Evolutionary conservation across 805 yeast genomes (phyloP).

Genomic region (Pichia exigua): DNA sequence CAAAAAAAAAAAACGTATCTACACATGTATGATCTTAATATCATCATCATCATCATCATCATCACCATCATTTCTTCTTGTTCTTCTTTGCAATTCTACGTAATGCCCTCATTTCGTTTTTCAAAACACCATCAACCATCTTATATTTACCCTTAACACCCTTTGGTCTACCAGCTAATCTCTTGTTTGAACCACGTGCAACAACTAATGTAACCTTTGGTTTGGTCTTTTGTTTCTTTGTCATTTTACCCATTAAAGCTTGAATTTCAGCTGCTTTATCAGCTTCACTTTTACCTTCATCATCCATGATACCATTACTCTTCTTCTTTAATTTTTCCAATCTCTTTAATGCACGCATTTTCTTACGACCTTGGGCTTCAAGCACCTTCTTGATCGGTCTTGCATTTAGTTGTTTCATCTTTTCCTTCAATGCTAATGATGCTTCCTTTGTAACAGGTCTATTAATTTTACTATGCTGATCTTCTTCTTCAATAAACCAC

Average conservation of each 20-base stretch:
- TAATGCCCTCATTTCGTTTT: slow-evolving; percentile 94
- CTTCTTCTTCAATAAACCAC: slow-evolving; percentile 97
- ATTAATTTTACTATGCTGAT: slow-evolving; percentile 71
- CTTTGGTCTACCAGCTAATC: slow-evolving; percentile 89
- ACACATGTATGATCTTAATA: too few relatives aligned
- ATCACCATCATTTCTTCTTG: slow-evolving; percentile 38
- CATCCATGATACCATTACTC: slow-evolving; percentile 85
- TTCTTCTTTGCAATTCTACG: slow-evolving; percentile 83
- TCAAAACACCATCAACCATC: slow-evolving; percentile 98
- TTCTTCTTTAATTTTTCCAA: slow-evolving; percentile 87
- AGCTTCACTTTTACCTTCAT: slow-evolving; percentile 75
- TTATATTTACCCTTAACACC: slow-evolving; percentile 96
- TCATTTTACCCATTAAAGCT: slow-evolving; percentile 73
- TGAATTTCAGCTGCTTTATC: slow-evolving; percentile 94
- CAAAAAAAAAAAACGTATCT: too few relatives aligned
- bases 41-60: too few relatives aligned
- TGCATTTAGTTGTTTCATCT: slow-evolving; percentile 77
- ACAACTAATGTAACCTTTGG: slow-evolving; percentile 86
- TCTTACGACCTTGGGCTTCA: slow-evolving; percentile 95
- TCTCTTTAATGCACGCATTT: slow-evolving; percentile 82
- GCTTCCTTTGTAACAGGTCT: slow-evolving; percentile 97
- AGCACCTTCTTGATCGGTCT: slow-evolving; percentile 98
- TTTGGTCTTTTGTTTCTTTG: slow-evolving; percentile 57
- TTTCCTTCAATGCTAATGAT: slow-evolving; percentile 66
- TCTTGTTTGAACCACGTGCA: slow-evolving; percentile 79